Base-by-base conservation (phyloP, 345 rosid genomes). In the Garcia nutans region DNA sequence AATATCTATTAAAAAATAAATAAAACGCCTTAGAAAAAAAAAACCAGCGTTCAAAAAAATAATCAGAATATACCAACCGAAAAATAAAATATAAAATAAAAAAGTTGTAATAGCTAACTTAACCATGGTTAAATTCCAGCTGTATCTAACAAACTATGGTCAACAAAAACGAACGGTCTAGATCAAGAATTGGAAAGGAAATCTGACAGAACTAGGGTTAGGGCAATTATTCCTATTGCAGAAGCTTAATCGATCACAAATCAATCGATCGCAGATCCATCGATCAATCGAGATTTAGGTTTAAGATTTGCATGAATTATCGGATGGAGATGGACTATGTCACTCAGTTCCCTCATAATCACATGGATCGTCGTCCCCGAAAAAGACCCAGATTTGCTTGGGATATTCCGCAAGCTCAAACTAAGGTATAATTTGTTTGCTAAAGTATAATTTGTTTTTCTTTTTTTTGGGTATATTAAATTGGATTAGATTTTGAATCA, bases 291-390 rank as follows among this genome's bases (percentile, higher is more conserved):
- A n/a, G 67, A 26, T 55, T 64, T 74, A n/a, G 74, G 72, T 68
- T 61, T 56, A 5, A 28, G n/a, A 45, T 16, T 72, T 60, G 37
- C 4, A 61, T 69, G 44, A 57, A 68, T 54, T 20, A 73, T 72
- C 59, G 45, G 68, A 82, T 83, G 87, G 87, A 85, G 78, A 87
- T 88, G 92, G 89, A 88, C 74, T 88, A 82, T 50, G 79, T 82
- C 50, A 70, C 83, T 22, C 86, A 86, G 71, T 86, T 83, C 68
- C 81, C 85, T 65, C 91, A 83, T 56, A 79, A 23, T 79, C 83
- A 83, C 78, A 80, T 86, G 86, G 91, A 88, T 86, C 86, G 87
- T 66, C 92, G 91, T 61, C 94, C 94, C 70, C 73, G 87, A 78
- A 90, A 90, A 84, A 83, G 84, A 64, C 86, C 87, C 33, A 78